A percentile compares a stretch with the other conserved stretches of the same genome.
Evolutionary conservation across 2,329 filamentous ascomycete genomes (phyloP).

Genomic region (Venturiaceae sp.): DNA sequence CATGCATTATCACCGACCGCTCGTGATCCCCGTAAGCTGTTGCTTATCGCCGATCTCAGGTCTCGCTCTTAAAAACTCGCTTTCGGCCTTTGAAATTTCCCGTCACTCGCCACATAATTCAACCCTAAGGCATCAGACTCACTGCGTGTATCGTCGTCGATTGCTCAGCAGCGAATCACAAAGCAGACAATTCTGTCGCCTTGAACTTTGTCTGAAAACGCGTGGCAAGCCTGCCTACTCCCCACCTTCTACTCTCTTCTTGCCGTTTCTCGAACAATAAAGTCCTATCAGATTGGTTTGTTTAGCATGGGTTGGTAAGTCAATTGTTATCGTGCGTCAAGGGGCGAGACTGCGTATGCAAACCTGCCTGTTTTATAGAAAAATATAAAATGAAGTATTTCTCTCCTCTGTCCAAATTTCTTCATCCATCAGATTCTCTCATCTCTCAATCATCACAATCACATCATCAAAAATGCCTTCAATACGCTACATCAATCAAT

Average conservation of each 20-base stretch:
- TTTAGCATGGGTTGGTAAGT: neutral
- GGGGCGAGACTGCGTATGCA: neutral
- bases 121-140: neutral
- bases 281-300: slow-evolving; percentile 1
- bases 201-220: neutral
- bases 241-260: neutral
- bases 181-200: neutral
- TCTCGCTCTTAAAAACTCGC: neutral
- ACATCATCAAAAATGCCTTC: slow-evolving; percentile 37
- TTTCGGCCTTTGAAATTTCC: neutral
- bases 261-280: neutral
- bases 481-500: slow-evolving; percentile 42
- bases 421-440: neutral
- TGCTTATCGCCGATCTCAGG: neutral
- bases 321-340: neutral
- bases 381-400: neutral
- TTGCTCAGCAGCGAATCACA: neutral
- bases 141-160: neutral
- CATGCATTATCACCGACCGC: too few relatives aligned
- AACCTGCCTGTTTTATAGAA: neutral
- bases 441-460: neutral
- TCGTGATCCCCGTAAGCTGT: neutral
- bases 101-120: neutral
- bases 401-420: neutral
- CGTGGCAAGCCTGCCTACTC: neutral